Conservation (phyloP, 305 asterid species). For the Fraxinus sp. region DNA sequence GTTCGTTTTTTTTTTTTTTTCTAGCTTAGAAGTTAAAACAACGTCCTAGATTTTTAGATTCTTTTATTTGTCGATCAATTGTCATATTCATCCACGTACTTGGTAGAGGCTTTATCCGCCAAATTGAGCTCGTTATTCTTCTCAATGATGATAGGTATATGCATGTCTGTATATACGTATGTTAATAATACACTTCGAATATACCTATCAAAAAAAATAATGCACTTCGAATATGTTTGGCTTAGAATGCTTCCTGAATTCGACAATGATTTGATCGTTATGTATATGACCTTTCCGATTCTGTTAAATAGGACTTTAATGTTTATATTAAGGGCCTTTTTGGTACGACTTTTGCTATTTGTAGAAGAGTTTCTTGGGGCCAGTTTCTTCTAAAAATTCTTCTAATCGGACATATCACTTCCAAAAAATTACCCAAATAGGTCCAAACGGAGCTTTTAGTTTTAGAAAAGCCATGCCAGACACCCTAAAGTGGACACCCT, state of each 20-base stretch:
- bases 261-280: background rate
- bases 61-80: background rate
- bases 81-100: background rate
- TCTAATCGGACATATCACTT: background rate
- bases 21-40: background rate
- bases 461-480: background rate
- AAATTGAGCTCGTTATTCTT: background rate
- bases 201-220: background rate
- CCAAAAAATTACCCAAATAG: background rate
- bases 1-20: conserved; percentile 38
- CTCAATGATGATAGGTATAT: background rate
- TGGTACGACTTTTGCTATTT: background rate
- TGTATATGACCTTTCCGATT: background rate
- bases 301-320: background rate
- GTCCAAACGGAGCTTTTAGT: background rate
- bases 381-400: background rate
- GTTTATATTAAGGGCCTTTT: background rate
- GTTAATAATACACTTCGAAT: background rate
- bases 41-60: background rate
- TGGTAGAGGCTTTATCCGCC: background rate
- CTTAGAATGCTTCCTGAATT: background rate
- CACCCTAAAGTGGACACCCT: background rate
- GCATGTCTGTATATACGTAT: background rate
- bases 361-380: background rate
- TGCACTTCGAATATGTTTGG: background rate